Base-by-base conservation (phyloP, 2,329 filamentous ascomycete genomes). In the Pseudogymnoascus sp. region DNA sequence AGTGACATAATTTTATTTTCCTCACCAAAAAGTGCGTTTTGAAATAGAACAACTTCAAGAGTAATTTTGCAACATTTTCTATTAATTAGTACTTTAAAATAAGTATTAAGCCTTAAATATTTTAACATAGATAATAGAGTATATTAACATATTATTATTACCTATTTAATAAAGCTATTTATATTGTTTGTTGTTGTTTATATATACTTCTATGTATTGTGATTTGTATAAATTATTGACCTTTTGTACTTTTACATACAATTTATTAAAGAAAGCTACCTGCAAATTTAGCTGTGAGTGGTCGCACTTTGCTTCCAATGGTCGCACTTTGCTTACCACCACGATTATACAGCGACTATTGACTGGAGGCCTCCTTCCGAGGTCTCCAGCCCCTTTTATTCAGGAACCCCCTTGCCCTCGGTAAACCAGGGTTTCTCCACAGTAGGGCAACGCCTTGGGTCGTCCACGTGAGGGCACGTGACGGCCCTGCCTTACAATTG, bases 121-220 rank as follows among this genome's bases (percentile, higher is more conserved):
- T 28, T 5, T 52, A 15, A 5, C 3, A 30, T 19, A 57, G n/a
- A 18, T 57, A 30, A 57, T 57, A 30, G 8, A 10, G 33, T 56
- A 33, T 18, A 56, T 28, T 23, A 28, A 7, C n/a, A n/a, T 57
- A 57, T 57, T 57, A 57, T 35, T 35, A 57, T 52, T 30, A 18
- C 21, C 5, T 10, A 2, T 18, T 56, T 56, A 56, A 56, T 18
- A 33, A 56, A 33, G 48, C 19, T 56, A 23, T 18, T 28, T 30
- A 18, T 9, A 56, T 18, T 12, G 23, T 56, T 28, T 57, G 18
- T 37, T 37, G 6, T 37, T 37, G 6, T 37, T 37, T 37, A 37
- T 37, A 37, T 18, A 18, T 18, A 37, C 34, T 37, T 37, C 6
- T 28, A 4, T 34, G 18, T 45, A n/a, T n/a, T n/a, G n/a, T n/a